A percentile compares a stretch with the other conserved stretches of the same genome.
Evolutionary conservation across 352 stramenopile species (phyloP).

Genomic region (Bremia lactucae): DNA sequence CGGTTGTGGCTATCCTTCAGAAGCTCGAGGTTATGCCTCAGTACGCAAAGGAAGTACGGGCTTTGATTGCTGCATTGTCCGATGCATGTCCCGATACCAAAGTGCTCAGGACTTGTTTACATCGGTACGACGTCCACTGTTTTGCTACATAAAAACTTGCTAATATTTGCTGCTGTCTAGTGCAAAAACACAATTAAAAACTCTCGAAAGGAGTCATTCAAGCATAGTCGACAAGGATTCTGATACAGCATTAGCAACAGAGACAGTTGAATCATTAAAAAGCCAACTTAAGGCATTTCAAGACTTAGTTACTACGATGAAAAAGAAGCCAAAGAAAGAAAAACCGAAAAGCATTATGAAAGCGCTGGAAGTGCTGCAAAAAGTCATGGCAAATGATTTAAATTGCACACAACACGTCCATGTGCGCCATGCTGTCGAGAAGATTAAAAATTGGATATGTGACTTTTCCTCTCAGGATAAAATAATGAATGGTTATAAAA

Average conservation of each 20-base stretch:
- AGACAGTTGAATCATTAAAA: neutral
- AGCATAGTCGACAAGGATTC: neutral
- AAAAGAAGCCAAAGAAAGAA: neutral
- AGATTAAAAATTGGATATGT: neutral
- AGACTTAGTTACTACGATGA: neutral
- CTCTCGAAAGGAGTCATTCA: conserved; percentile 9
- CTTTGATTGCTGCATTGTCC: conserved; percentile 8
- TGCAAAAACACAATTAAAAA: conserved; percentile 17
- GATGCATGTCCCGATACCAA: conserved; percentile 19
- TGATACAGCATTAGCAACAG: neutral
- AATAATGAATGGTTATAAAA: neutral
- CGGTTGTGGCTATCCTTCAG: conserved; percentile 2
- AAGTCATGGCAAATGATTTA: conserved; percentile 11
- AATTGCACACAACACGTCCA: neutral
- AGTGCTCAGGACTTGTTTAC: conserved; percentile 10
- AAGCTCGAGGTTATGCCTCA: conserved; percentile 7
- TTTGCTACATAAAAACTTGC: neutral
- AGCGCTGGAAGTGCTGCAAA: conserved; percentile 7
- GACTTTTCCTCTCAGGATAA: neutral
- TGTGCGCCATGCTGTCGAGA: neutral
- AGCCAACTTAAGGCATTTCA: conserved; percentile 2
- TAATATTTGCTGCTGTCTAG: neutral
- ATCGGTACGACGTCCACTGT: conserved; percentile 4
- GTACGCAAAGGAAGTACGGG: conserved; percentile 6
- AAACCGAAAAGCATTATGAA: conserved; percentile 2